A percentile compares a stretch with the other conserved stretches of the same genome.
These are phyloP conservation scores for Sclerotiophoma versabilis DNA, from an alignment of 2,329 filamentous ascomycete genomes.

Conservation along the genomic window DNA sequence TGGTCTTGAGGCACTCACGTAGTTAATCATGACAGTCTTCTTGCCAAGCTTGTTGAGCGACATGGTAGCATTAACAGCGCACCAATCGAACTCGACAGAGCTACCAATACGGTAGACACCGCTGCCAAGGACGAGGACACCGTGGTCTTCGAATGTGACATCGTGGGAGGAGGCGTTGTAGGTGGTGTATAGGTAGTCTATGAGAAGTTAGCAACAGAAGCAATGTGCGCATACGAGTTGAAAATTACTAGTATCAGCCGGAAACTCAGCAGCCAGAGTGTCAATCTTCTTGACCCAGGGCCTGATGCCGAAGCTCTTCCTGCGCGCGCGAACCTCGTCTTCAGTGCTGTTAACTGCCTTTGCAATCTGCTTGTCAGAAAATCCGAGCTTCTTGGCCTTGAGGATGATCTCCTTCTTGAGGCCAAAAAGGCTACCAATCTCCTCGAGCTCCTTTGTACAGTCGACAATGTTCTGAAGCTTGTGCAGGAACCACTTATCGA, in stretches of 20 bases:
- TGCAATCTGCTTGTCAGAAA: slow-evolving; percentile 96
- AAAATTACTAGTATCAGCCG: slow-evolving; percentile 70
- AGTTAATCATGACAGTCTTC: slow-evolving; percentile 97
- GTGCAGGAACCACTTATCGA: slow-evolving; percentile 99
- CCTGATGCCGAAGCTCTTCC: slow-evolving; percentile 85
- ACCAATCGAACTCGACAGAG: slow-evolving; percentile 99
- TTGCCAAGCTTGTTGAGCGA: slow-evolving; percentile 85
- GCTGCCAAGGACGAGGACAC: slow-evolving; percentile 85
- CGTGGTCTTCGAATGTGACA: slow-evolving; percentile 91
- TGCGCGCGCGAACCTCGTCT: slow-evolving; percentile 84
- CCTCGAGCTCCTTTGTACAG: slow-evolving; percentile 84
- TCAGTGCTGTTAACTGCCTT: slow-evolving; percentile 84
- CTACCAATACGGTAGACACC: slow-evolving; percentile 98
- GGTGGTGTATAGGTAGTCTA: slow-evolving; percentile 77
- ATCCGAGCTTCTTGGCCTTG: slow-evolving; percentile 96
- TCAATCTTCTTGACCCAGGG: slow-evolving; percentile 99
- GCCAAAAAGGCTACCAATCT: slow-evolving; percentile 79
- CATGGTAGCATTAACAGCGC: slow-evolving; percentile 87
- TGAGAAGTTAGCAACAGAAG: slow-evolving; percentile 14
- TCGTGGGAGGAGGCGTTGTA: slow-evolving; percentile 97
- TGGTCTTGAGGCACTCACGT: slow-evolving; percentile 52
- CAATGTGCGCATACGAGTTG: not conserved
- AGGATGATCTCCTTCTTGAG: slow-evolving; percentile 88
- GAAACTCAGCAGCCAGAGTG: slow-evolving; percentile 88
- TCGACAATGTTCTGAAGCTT: slow-evolving; percentile 98